These are phyloP conservation scores for Salicornia ramosissima DNA, from an alignment of 148 eudicot genomes.

Conservation along the genomic window DNA sequence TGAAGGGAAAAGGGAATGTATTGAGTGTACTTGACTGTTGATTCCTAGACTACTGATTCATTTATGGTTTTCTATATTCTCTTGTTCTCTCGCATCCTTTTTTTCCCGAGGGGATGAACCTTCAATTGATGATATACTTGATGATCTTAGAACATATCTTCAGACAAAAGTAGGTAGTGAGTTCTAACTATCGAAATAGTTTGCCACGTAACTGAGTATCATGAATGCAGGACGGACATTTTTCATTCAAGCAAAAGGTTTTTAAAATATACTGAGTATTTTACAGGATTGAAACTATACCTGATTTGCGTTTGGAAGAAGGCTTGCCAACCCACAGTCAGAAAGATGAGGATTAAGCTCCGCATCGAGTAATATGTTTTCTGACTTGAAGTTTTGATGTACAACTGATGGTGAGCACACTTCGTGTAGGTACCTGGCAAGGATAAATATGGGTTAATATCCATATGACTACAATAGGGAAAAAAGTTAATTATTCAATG, in stretches of 20 bases:
- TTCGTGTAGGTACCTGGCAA: conserved; percentile 90
- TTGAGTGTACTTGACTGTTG: background rate
- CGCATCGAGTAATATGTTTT: conserved; percentile 80
- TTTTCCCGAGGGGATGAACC: background rate
- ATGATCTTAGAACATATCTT: background rate
- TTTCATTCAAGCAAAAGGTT: background rate
- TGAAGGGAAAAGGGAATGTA: background rate
- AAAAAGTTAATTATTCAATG: background rate
- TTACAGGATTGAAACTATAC: conserved; percentile 28
- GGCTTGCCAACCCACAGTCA: conserved; percentile 73
- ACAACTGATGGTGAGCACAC: conserved; percentile 87
- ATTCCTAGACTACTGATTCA: background rate
- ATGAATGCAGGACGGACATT: conserved; percentile 6
- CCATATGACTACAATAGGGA: background rate
- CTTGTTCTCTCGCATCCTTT: background rate
- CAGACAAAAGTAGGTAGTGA: background rate
- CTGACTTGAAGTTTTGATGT: conserved; percentile 88
- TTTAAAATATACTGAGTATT: background rate
- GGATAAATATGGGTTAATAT: background rate
- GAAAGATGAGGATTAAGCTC: conserved; percentile 94
- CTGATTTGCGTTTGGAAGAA: conserved; percentile 81
- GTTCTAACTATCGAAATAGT: background rate
- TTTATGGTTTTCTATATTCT: background rate
- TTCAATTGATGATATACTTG: background rate
- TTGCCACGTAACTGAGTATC: background rate